These are phyloP conservation scores for Cicer arietinum DNA, from an alignment of 306 rosid genomes.

Conservation along the genomic window DNA sequence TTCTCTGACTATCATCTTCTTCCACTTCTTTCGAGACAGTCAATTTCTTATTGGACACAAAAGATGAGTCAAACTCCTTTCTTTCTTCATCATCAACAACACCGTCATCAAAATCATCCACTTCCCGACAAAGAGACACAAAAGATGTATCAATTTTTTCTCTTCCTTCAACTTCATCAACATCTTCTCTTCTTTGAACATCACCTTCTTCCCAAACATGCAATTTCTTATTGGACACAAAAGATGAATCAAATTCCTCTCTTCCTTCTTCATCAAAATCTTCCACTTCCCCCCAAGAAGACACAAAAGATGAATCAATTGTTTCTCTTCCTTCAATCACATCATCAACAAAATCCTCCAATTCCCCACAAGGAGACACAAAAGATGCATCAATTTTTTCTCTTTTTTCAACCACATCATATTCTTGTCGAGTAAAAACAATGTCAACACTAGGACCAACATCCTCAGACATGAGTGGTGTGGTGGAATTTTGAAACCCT, in stretches of 20 bases:
- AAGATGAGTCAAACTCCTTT: constrained; percentile 38
- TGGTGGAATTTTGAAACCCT: constrained; percentile 43
- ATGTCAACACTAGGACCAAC: constrained; percentile 43
- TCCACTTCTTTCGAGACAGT: constrained; percentile 39
- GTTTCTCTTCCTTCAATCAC: too few species aligned
- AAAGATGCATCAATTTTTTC: constrained; percentile 42
- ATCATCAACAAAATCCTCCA: neutral
- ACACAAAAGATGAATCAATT: too few species aligned
- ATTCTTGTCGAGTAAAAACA: constrained; percentile 37
- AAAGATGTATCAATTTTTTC: constrained; percentile 42
- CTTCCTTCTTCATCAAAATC: constrained; percentile 32
- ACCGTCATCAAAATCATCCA: too few species aligned
- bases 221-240: constrained; percentile 45
- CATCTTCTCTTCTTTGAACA: constrained; percentile 39
- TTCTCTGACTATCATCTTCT: constrained; percentile 25
- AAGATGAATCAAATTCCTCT: constrained; percentile 39
- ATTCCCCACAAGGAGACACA: constrained; percentile 60
- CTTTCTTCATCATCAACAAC: neutral
- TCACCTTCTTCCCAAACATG: constrained; percentile 41
- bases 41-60: constrained; percentile 44
- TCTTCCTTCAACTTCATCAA: neutral
- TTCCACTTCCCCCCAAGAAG: too few species aligned
- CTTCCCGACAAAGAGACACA: neutral
- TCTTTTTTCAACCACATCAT: constrained; percentile 44
- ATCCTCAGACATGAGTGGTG: constrained; percentile 29